These are phyloP conservation scores for Neoscytalidium dimidiatum DNA, from an alignment of 2,329 filamentous ascomycete genomes.

Conservation along the genomic window DNA sequence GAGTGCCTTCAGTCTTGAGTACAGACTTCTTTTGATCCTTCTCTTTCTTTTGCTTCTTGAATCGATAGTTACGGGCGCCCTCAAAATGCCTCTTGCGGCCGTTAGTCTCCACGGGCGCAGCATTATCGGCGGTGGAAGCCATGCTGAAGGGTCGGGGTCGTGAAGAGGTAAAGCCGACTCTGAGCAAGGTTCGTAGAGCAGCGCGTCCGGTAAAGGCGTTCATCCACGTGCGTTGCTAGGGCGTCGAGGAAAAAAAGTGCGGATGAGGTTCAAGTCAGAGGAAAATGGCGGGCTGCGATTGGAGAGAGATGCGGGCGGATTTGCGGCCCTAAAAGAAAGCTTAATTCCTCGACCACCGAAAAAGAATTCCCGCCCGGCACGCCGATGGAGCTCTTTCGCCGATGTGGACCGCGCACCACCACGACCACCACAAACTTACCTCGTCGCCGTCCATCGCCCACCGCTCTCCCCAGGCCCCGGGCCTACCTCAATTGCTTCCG, in stretches of 20 bases:
- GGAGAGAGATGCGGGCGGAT: not conserved
- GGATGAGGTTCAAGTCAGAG: slow-evolving; percentile 4
- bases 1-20: slow-evolving; percentile 45
- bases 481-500: not conserved
- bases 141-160: slow-evolving; percentile 28
- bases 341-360: slow-evolving; percentile 16
- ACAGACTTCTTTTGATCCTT: slow-evolving; percentile 37
- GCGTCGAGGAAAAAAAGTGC: not conserved
- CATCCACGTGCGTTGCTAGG: not conserved
- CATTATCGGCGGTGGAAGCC: slow-evolving; percentile 35
- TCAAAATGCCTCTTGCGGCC: slow-evolving; percentile 36
- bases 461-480: not conserved
- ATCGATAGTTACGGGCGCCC: slow-evolving; percentile 38
- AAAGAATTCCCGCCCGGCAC: slow-evolving; percentile 5
- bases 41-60: slow-evolving; percentile 49
- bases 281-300: slow-evolving; percentile 7
- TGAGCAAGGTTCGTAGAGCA: not conserved
- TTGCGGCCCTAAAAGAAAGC: slow-evolving; percentile 16
- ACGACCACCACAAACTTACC: not conserved
- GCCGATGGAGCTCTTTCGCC: slow-evolving; percentile 9
- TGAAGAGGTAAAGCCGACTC: not conserved
- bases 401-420: not conserved
- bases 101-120: slow-evolving; percentile 33
- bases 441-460: not conserved
- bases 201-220: slow-evolving; percentile 5